phyloP scores from a whole-genome alignment of 371 early-diverging fungal genomes.

The Parasitella parasitica region DNA sequence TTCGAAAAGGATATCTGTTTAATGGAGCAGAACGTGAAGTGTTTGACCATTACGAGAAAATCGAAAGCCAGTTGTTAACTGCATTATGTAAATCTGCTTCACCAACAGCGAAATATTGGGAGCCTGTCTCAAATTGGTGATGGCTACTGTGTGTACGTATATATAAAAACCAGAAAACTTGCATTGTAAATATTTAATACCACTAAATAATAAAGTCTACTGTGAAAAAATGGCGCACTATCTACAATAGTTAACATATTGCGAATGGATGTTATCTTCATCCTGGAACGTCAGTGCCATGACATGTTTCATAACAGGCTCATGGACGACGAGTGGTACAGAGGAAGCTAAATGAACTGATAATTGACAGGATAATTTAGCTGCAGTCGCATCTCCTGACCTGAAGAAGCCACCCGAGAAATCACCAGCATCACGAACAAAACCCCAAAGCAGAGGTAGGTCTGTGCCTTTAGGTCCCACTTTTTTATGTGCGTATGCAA shows the following conservation, averaged over 20 bases:
- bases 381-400: slow-evolving; percentile 28
- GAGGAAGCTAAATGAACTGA: slow-evolving; percentile 29
- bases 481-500: too few relatives aligned
- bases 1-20: slow-evolving; percentile 36
- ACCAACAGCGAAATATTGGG: slow-evolving; percentile 22
- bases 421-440: slow-evolving; percentile 36
- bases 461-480: slow-evolving; percentile 21
- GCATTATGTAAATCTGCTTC: slow-evolving; percentile 1
- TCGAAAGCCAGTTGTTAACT: slow-evolving; percentile 21
- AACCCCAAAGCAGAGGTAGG: slow-evolving; percentile 42
- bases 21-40: slow-evolving; percentile 32
- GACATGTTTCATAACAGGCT: slow-evolving; percentile 15
- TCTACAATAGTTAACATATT: neutral
- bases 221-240: neutral
- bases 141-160: too few relatives aligned
- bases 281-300: slow-evolving; percentile 11
- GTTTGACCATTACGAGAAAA: slow-evolving; percentile 38
- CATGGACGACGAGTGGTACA: slow-evolving; percentile 22
- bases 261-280: neutral
- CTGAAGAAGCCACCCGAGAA: slow-evolving; percentile 23
- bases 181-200: neutral
- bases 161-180: neutral
- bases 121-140: slow-evolving; percentile 11
- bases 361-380: slow-evolving; percentile 34
- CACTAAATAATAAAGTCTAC: too few relatives aligned